Base-by-base conservation (phyloP, 768 basidiomycete species). In the Candolleomyces efflorescens region DNA sequence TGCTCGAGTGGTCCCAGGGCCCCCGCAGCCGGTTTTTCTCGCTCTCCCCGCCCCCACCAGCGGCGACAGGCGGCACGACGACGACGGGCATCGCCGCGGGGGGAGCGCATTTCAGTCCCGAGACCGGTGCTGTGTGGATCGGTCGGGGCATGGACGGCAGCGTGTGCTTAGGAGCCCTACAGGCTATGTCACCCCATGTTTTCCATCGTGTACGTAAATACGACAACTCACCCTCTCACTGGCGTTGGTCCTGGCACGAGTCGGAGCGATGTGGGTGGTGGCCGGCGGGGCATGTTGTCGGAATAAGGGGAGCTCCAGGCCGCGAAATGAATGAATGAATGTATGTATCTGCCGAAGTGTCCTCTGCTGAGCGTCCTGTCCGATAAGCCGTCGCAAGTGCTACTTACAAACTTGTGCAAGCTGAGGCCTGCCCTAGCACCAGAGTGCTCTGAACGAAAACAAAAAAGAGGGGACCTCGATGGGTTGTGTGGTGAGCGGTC, bases 111-210 rank as follows among this genome's bases (percentile, higher is more conserved):
- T 61, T 59, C 37, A 45, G 36, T n/a, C 26, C 48, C 53, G 32
- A 32, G 11, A 50, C 47, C 39, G 57, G 62, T 51, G 24, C 67
- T 65, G 22, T 72, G 67, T 48, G 73, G 71, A 32, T 75, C 67
- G 86, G 86, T 39, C 74, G 73, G 11, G 89, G 89, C 24, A 85
- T 22, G n/a, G 82, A 80, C 12, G 90, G 90, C 62, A 90, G 75
- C 13, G 74, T 79, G 70, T 90, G 86, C 65, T 81, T 87, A 20
- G 86, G 81, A 46, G 74, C 62, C 52, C 81, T 80, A 61, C 51
- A n/a, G 38, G 51, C 37, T 53, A 11, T 50, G 32, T 53, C 51
- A 46, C 17, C 37, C 54, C 36, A 26, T 22, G 41, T 47, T 63
- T 44, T 65, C n/a, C n/a, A n/a, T n/a, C n/a, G n/a, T 61, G 56